These are phyloP conservation scores for Diaporthe humulicola DNA, from an alignment of 2,329 filamentous ascomycete genomes.

Conservation along the genomic window DNA sequence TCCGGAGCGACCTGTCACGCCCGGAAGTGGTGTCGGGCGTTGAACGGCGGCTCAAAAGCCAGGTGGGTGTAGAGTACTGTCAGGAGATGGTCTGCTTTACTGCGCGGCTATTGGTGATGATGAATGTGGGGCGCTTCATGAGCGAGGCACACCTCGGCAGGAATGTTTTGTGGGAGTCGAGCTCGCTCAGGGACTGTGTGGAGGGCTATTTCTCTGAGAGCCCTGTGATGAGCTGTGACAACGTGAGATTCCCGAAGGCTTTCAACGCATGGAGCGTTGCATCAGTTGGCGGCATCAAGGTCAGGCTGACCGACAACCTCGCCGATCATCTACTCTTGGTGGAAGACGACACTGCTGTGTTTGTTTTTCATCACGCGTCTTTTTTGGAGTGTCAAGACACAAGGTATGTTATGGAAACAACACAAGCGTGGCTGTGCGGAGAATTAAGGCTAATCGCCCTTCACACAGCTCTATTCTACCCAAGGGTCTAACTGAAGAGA, in stretches of 20 bases:
- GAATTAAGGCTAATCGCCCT: not conserved
- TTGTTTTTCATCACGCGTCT: slow-evolving; percentile 56
- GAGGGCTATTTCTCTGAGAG: not conserved
- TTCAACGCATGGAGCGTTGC: slow-evolving; percentile 46
- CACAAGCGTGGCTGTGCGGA: not conserved
- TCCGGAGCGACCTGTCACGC: not conserved
- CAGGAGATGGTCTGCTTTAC: not conserved
- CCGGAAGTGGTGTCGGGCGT: not conserved
- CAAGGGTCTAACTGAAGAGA: slow-evolving; percentile 51
- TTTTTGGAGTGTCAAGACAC: slow-evolving; percentile 50
- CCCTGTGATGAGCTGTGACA: not conserved
- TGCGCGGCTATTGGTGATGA: not conserved
- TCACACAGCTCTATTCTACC: slow-evolving; percentile 46
- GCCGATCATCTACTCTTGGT: slow-evolving; percentile 55
- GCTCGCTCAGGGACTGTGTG: not conserved
- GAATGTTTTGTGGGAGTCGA: not conserved
- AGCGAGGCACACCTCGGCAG: not conserved
- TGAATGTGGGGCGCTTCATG: not conserved
- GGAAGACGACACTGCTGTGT: slow-evolving; percentile 52
- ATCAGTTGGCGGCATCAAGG: slow-evolving; percentile 52
- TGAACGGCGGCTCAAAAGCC: not conserved
- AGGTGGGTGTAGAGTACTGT: not conserved
- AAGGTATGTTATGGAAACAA: not conserved
- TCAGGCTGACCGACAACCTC: slow-evolving; percentile 55
- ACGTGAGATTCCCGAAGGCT: slow-evolving; percentile 39